phyloP scores from a whole-genome alignment of 2,329 filamentous ascomycete genomes.

The Cephalotrichum gorgonifer region DNA sequence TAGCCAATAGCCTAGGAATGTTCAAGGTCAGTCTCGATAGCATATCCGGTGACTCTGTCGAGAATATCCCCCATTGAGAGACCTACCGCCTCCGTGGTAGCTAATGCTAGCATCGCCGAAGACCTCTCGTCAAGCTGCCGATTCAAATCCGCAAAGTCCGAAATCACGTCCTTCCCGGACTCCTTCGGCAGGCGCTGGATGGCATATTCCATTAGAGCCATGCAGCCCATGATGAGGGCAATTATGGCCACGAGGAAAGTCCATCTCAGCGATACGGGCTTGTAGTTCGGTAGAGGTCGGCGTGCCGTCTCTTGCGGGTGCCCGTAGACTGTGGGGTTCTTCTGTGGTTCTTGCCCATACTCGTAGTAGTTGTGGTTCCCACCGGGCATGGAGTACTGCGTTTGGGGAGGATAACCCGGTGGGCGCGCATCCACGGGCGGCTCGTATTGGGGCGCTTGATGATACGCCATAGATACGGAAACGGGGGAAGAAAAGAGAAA shows the following conservation, averaged over 20 bases:
- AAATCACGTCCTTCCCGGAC: background rate
- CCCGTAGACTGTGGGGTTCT: background rate
- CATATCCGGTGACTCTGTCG: background rate
- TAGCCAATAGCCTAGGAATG: no score
- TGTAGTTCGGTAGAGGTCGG: background rate
- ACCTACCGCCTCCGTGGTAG: background rate
- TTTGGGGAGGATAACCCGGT: background rate
- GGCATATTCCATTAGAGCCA: slow-evolving; percentile 2
- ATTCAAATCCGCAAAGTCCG: background rate
- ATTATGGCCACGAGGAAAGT: background rate
- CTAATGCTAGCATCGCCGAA: background rate
- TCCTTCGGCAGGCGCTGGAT: background rate
- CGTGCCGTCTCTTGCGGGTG: background rate
- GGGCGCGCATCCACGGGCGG: background rate
- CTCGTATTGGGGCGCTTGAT: slow-evolving; percentile 2
- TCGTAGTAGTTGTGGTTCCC: background rate
- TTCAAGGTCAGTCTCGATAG: background rate
- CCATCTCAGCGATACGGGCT: background rate
- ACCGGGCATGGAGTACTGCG: background rate
- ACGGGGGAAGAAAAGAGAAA: no score
- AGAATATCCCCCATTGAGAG: background rate
- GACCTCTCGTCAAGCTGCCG: background rate
- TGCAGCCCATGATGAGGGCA: background rate
- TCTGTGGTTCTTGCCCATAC: background rate
- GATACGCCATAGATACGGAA: background rate